These are phyloP conservation scores for Brettanomyces anomalus DNA, from an alignment of 805 yeast species.

Conservation along the genomic window DNA sequence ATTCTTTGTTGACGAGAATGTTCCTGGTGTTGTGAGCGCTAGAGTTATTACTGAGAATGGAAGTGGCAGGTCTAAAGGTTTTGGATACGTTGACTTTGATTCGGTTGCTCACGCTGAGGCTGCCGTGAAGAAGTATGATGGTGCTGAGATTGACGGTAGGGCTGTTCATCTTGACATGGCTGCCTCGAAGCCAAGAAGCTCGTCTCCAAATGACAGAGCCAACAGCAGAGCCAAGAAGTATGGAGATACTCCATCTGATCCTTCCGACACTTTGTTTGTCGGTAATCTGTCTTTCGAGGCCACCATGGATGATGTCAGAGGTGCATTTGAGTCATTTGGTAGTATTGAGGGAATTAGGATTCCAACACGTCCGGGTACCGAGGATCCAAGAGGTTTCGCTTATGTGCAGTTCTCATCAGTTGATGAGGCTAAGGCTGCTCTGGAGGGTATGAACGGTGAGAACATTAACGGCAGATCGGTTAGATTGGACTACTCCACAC, in stretches of 20 bases:
- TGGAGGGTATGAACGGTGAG: constrained; percentile 82
- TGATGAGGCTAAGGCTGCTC: constrained; percentile 87
- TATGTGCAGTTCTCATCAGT: constrained; percentile 84
- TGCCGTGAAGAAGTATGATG: constrained; percentile 80
- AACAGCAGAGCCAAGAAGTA: constrained; percentile 77
- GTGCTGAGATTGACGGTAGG: constrained; percentile 94
- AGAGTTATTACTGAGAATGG: constrained; percentile 87
- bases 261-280: constrained; percentile 91
- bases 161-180: constrained; percentile 91
- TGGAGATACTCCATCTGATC: constrained; percentile 87
- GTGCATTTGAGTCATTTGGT: constrained; percentile 70
- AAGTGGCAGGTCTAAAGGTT: constrained; percentile 88
- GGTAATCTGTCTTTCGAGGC: constrained; percentile 94
- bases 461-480: constrained; percentile 86
- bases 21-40: constrained; percentile 78
- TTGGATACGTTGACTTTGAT: constrained; percentile 94
- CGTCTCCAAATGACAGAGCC: constrained; percentile 39
- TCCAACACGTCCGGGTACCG: constrained; percentile 98
- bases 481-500: constrained; percentile 91
- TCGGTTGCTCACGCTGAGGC: constrained; percentile 69
- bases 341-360: constrained; percentile 81
- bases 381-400: constrained; percentile 98
- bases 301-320: constrained; percentile 69
- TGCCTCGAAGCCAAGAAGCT: constrained; percentile 62
- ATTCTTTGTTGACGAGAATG: constrained; percentile 57